Base-by-base conservation (phyloP, 108 stramenopile species). In the Skeletonema menzelii region DNA sequence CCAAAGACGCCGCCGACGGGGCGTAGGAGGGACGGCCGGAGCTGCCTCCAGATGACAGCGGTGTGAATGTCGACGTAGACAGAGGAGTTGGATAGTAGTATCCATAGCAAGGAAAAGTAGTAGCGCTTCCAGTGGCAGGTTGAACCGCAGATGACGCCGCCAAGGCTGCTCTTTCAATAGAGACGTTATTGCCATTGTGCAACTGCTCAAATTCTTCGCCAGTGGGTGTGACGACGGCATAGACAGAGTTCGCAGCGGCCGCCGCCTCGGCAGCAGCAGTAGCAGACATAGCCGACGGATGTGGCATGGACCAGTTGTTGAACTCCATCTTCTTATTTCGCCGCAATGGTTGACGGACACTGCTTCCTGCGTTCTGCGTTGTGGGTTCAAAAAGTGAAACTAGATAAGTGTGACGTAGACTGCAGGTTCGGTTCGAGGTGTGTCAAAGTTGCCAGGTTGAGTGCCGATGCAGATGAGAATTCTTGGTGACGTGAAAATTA, bases 161-260 rank as follows among this genome's bases (percentile, higher is more conserved):
- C 5, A 20, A 5, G 22, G 4, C 49, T 1, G 49, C 49, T 24
- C 20, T 53, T 19, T 53, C 49, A 53, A 53, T 1, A 53, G 20
- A 53, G 49, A 53, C 22, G 22, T n/a, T 19, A 24, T 53, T 20
- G 22, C 24, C 22, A 8, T 0, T 19, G 49, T 7, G 49, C 49
- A 53, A 53, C 49, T n/a, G n/a, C n/a, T 53, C 49, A 53, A 70
- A 69, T 65, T 77, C 76, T 27, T 77, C 76, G 26, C 53, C 63
- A 42, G 63, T 64, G 63, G 76, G 76, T 5, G 76, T 77, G n/a
- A 77, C 63, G 28, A 77, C 49, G 49, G 49, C 22, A 53, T 53
- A 53, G 49, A 53, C 49, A 24, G 49, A 53, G 5, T 53, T 61
- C 22, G 75, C 49, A 5, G 34, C 44, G 55, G 47, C 44, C 37